These are phyloP conservation scores for Ampelomyces quisqualis DNA, from an alignment of 2,329 filamentous ascomycete species.

Conservation along the genomic window DNA sequence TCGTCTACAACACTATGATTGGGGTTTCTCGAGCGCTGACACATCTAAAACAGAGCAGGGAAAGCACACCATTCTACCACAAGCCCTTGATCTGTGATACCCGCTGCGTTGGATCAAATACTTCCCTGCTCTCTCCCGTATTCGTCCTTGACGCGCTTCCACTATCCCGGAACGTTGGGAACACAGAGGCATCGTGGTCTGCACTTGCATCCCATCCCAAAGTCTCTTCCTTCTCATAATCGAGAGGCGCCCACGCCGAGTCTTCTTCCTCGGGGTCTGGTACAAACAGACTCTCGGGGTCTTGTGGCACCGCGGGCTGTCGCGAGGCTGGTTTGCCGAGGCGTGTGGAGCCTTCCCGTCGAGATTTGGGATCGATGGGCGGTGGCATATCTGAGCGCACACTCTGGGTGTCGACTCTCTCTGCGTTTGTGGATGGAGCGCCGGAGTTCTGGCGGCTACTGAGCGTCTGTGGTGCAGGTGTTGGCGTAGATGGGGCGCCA, in stretches of 20 bases:
- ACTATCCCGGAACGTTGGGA: slow-evolving; percentile 50
- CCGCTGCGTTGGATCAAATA: slow-evolving; percentile 71
- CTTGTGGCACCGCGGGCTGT: slow-evolving; percentile 49
- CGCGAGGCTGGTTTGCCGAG: slow-evolving; percentile 32
- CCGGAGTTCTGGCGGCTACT: slow-evolving; percentile 38
- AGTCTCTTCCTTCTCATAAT: slow-evolving; percentile 65
- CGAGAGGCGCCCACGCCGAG: slow-evolving; percentile 69
- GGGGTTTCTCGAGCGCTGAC: neutral
- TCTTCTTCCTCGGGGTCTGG: slow-evolving; percentile 66
- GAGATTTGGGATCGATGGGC: slow-evolving; percentile 39
- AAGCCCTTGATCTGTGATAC: slow-evolving; percentile 59
- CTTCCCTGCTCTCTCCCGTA: slow-evolving; percentile 31
- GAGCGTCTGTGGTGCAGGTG: slow-evolving; percentile 13
- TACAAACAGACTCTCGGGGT: slow-evolving; percentile 71
- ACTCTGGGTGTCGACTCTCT: slow-evolving; percentile 22
- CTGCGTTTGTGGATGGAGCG: slow-evolving; percentile 25
- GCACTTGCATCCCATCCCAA: slow-evolving; percentile 73
- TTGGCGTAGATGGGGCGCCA: slow-evolving; percentile 34
- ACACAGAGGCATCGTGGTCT: slow-evolving; percentile 46
- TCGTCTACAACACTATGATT: neutral
- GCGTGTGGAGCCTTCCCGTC: slow-evolving; percentile 29
- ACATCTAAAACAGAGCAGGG: neutral
- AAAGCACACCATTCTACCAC: slow-evolving; percentile 25
- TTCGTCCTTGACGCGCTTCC: slow-evolving; percentile 30
- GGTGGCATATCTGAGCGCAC: slow-evolving; percentile 47